Base-by-base conservation (phyloP, 805 yeast species). In the Blastobotrys attinorum region DNA sequence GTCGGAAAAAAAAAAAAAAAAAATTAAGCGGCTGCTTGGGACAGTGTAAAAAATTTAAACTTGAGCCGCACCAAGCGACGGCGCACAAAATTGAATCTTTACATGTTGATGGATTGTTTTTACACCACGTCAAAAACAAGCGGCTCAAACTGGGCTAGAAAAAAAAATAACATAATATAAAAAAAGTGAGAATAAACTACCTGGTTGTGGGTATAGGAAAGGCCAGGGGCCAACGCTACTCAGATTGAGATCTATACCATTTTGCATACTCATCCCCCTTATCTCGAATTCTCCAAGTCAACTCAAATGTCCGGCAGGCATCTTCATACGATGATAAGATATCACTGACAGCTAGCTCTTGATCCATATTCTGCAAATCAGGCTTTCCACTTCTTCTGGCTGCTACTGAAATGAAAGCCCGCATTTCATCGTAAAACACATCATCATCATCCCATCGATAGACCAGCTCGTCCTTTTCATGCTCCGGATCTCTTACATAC, bases 201-300 rank as follows among this genome's bases (percentile, higher is more conserved):
- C n/a, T n/a, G n/a, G n/a, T n/a, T n/a, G n/a, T n/a, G n/a, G n/a
- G n/a, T n/a, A n/a, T n/a, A n/a, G n/a, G n/a, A n/a, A n/a, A n/a
- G n/a, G n/a, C n/a, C n/a, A n/a, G n/a, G n/a, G n/a, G n/a, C n/a
- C n/a, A n/a, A n/a, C n/a, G n/a, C n/a, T n/a, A n/a, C n/a, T n/a
- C n/a, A n/a, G n/a, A n/a, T n/a, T n/a, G 11, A 8, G 29, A 25
- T 25, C 29, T 25, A 25, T 25, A 25, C 10, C 7, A 25, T 22
- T n/a, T 22, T 6, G 37, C 37, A 16, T 15, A 20, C 33, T 15
- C 44, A 21, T 42, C 40, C 7, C 34, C 17, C 8, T n/a, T 36
- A 18, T 49, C 51, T 15, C 49, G 37, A 29, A 49, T 49, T 32
- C 42, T 47, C 49, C 53, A 42, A 7, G 51, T 47, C 40, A 49